A percentile compares a stretch with the other conserved stretches of the same genome.
Evolutionary conservation across 768 basidiomycete species (phyloP).

Genomic region (Leccinum boreale): DNA sequence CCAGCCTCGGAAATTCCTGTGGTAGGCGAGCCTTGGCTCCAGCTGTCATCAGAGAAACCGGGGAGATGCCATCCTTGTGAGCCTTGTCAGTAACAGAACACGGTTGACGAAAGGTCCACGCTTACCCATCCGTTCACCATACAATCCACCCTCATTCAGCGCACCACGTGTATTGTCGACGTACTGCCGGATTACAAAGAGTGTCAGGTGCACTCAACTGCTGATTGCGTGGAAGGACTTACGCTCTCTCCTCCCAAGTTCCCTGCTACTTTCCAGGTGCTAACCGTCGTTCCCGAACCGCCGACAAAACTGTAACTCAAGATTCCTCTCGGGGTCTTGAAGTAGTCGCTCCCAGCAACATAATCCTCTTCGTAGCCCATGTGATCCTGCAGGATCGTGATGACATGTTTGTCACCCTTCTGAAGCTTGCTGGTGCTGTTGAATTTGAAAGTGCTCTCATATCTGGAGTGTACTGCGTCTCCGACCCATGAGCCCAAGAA

Average conservation of each 20-base stretch:
- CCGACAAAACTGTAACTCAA: slow-evolving; percentile 45
- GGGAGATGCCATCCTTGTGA: slow-evolving; percentile 50
- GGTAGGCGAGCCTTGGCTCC: slow-evolving; percentile 43
- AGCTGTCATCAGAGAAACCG: slow-evolving; percentile 45
- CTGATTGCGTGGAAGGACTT: slow-evolving; percentile 6
- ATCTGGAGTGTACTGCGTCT: slow-evolving; percentile 10
- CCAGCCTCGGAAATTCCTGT: slow-evolving; percentile 41
- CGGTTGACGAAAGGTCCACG: neutral
- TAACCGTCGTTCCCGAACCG: slow-evolving; percentile 35
- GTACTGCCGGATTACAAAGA: slow-evolving; percentile 31
- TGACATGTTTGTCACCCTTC: slow-evolving; percentile 35
- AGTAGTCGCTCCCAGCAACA: slow-evolving; percentile 40
- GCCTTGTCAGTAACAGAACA: slow-evolving; percentile 3
- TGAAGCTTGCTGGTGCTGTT: neutral
- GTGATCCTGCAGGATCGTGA: slow-evolving; percentile 53
- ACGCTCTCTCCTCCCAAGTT: slow-evolving; percentile 48
- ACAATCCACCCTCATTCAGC: slow-evolving; percentile 60
- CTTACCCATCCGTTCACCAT: slow-evolving; percentile 47
- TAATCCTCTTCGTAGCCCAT: slow-evolving; percentile 51
- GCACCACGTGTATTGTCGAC: slow-evolving; percentile 49
- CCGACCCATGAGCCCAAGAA: slow-evolving; percentile 43
- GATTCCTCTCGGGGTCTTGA: slow-evolving; percentile 50
- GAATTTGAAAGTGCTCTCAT: slow-evolving; percentile 18
- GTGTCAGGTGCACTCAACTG: neutral
- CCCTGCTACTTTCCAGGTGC: slow-evolving; percentile 48